Base-by-base conservation (phyloP, 2,329 filamentous ascomycete species). In the Apiospora arundinis region DNA sequence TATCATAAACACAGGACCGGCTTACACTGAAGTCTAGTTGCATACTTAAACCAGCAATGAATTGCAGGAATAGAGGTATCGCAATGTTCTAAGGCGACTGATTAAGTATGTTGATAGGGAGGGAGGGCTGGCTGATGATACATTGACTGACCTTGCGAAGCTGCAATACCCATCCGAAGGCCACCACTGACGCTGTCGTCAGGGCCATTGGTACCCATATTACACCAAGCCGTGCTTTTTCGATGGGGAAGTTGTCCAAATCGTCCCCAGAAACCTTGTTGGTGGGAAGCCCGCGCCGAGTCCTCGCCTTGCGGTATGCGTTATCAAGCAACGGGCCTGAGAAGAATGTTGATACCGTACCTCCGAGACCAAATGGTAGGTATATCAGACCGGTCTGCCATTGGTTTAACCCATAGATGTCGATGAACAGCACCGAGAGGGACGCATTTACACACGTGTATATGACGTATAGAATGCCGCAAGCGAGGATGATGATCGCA, bases 321-420 rank as follows among this genome's bases (percentile, higher is more conserved):
- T 70, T 73, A 49, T 76, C 70, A n/a, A 76, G 56, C 67, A 74
- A 67, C 44, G 48, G 69, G 23, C 75, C 75, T 45, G 73, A 73
- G 52, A 76, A 74, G 70, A 74, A 75, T n/a, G 75, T 74, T 21
- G 76, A 75, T 23, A 73, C 65, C 7, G 73, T 74, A 8, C 72
- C 70, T 40, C 75, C 75, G 3, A 77, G n/a, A 32, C 74, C 74
- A 66, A 77, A 78, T 1, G 76, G 76, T 2, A 77, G 67, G 69
- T 77, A 77, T 16, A 75, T 71, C n/a, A 78, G 71, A 40, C 75
- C 75, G 25, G 74, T 72, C 56, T 77, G 73, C 65, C 71, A 71
- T 49, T 77, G 67, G n/a, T 74, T 74, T 1, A 77, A 70, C 14
- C 66, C 65, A 37, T 78, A 77, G 14, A 75, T 74, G 2, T 74